phyloP scores from a whole-genome alignment of 2,329 filamentous ascomycete genomes.

The Sphaerulina populicola region DNA sequence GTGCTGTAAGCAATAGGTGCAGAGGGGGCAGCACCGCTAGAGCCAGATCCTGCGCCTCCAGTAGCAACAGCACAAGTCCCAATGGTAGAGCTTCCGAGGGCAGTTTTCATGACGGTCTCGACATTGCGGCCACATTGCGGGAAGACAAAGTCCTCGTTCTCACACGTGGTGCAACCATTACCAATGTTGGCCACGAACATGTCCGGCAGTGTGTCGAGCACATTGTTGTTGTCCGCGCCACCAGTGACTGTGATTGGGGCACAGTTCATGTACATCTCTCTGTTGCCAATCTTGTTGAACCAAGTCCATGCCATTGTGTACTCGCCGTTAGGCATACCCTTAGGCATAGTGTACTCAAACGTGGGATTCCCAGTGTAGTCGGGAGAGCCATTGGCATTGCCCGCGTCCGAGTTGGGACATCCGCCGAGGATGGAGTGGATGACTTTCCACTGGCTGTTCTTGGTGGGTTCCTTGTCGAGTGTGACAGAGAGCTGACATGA shows the following conservation, averaged over 20 bases:
- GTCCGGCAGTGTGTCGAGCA: conserved; percentile 55
- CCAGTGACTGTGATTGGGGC: conserved; percentile 59
- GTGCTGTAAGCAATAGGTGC: conserved; percentile 1
- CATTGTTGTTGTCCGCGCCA: conserved; percentile 37
- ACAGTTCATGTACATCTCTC: conserved; percentile 98
- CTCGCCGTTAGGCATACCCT: conserved; percentile 63
- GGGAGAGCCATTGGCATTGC: conserved; percentile 28
- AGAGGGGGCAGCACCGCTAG: conserved; percentile 1
- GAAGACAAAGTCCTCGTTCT: conserved; percentile 50
- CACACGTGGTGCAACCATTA: conserved; percentile 45
- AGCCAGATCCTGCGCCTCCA: conserved; percentile 8
- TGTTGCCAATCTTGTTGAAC: conserved; percentile 78
- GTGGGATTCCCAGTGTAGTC: conserved; percentile 35
- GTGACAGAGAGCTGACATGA: conserved; percentile 83
- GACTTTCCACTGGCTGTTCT: conserved; percentile 68
- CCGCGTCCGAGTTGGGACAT: conserved; percentile 61
- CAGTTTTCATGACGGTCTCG: conserved; percentile 12
- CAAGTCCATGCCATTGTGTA: conserved; percentile 89
- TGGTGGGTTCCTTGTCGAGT: conserved; percentile 63
- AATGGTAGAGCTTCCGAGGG: conserved; percentile 10
- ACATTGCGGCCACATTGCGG: conserved; percentile 49
- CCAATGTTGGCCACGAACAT: conserved; percentile 61
- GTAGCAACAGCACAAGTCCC: conserved; percentile 11
- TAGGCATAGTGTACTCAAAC: conserved; percentile 65
- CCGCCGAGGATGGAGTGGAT: conserved; percentile 82